Conservation (phyloP, 208 protist species). For the Giardia duodenalis region DNA sequence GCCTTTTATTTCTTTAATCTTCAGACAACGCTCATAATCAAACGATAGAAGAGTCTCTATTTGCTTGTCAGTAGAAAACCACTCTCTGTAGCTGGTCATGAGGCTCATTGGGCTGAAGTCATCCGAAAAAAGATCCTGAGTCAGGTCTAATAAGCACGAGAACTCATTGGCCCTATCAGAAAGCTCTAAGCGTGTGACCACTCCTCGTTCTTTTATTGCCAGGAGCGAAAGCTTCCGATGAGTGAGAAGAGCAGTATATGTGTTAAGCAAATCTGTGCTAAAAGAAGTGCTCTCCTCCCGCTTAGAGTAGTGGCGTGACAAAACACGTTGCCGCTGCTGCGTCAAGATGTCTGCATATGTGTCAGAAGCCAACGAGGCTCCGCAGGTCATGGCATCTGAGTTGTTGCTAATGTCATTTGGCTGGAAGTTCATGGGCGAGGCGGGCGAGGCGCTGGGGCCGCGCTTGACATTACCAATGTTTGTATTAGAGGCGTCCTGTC, state of each 20-base stretch:
- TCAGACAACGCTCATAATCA: background rate
- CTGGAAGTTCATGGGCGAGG: background rate
- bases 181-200: background rate
- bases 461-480: too few species aligned
- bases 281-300: too few species aligned
- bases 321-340: too few species aligned
- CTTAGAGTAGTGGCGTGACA: too few species aligned
- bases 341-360: too few species aligned
- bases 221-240: background rate
- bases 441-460: too few species aligned
- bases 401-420: background rate
- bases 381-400: background rate
- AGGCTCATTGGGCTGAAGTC: background rate
- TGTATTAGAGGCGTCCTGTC: background rate
- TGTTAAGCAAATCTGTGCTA: too few species aligned
- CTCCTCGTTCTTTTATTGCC: background rate
- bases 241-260: background rate
- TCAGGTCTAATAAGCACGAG: background rate
- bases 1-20: background rate
- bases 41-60: background rate
- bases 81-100: background rate
- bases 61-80: background rate
- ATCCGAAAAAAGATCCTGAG: background rate
- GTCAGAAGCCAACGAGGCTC: too few species aligned
- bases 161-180: background rate